These are phyloP conservation scores for Durotheca rogersii DNA, from an alignment of 495 filamentous ascomycete species.

Conservation along the genomic window DNA sequence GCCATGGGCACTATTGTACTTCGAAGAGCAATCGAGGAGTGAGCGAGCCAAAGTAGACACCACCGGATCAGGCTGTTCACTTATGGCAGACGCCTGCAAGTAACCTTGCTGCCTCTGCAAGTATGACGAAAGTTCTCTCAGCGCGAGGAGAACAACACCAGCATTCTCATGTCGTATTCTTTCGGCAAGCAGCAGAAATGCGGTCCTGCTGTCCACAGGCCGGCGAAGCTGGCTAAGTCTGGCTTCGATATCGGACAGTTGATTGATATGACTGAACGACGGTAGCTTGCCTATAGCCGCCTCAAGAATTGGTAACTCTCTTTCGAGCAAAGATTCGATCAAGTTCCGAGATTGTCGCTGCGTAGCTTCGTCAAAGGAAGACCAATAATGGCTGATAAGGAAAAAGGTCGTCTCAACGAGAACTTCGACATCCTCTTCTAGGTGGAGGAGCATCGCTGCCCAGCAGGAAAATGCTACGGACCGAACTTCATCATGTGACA, in stretches of 20 bases:
- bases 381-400: slow-evolving; percentile 80
- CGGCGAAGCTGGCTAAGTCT: slow-evolving; percentile 64
- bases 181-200: slow-evolving; percentile 66
- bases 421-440: slow-evolving; percentile 73
- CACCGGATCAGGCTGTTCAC: slow-evolving; percentile 79
- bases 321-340: slow-evolving; percentile 63
- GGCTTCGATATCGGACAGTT: slow-evolving; percentile 63
- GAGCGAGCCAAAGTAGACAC: slow-evolving; percentile 69
- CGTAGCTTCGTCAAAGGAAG: slow-evolving; percentile 59
- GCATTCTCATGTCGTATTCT: slow-evolving; percentile 80
- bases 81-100: slow-evolving; percentile 77
- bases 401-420: slow-evolving; percentile 86
- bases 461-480: slow-evolving; percentile 80
- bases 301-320: slow-evolving; percentile 58
- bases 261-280: slow-evolving; percentile 69
- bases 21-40: slow-evolving; percentile 79
- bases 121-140: slow-evolving; percentile 73
- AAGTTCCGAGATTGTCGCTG: slow-evolving; percentile 59
- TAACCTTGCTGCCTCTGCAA: slow-evolving; percentile 73
- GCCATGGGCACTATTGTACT: slow-evolving; percentile 66
- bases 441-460: slow-evolving; percentile 69
- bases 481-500: slow-evolving; percentile 69
- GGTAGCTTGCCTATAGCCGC: slow-evolving; percentile 72
- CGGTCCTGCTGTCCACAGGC: slow-evolving; percentile 54
- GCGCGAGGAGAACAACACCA: slow-evolving; percentile 74